Conservation (phyloP, 225 moss, liverwort and hornwort genomes). For the Anthoceros angustus region DNA sequence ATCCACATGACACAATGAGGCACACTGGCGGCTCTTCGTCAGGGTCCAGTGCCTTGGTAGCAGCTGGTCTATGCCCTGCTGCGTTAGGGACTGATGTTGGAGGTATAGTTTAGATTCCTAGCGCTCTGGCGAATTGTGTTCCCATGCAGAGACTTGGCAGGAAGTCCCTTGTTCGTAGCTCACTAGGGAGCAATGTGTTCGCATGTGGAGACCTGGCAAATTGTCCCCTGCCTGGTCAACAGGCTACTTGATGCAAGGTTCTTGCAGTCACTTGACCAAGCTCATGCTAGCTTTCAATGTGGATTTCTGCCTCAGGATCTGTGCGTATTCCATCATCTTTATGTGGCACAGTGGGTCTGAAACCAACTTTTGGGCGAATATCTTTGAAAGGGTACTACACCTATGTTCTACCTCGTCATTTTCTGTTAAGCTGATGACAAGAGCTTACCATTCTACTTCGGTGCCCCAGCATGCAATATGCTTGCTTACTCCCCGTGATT, state of each 20-base stretch:
- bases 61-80: slow-evolving; percentile 76
- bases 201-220: not conserved
- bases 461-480: not conserved
- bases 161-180: no score
- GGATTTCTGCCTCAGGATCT: slow-evolving; percentile 44
- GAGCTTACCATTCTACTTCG: not conserved
- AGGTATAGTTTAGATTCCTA: slow-evolving; percentile 20
- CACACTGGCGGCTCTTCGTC: slow-evolving; percentile 87
- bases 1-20: slow-evolving; percentile 63
- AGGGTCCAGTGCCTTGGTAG: slow-evolving; percentile 75
- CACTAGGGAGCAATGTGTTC: no score
- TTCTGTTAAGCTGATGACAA: not conserved
- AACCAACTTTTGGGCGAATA: slow-evolving; percentile 80
- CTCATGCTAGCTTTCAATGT: not conserved
- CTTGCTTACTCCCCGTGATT: not conserved
- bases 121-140: no score
- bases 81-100: slow-evolving; percentile 90
- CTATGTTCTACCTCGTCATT: not conserved
- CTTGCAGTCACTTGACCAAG: not conserved
- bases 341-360: slow-evolving; percentile 70
- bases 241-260: not conserved
- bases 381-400: slow-evolving; percentile 52
- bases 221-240: not conserved
- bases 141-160: no score
- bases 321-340: slow-evolving; percentile 71